Conservation (phyloP, 179 eudicot genomes). For the Silene vulgaris region DNA sequence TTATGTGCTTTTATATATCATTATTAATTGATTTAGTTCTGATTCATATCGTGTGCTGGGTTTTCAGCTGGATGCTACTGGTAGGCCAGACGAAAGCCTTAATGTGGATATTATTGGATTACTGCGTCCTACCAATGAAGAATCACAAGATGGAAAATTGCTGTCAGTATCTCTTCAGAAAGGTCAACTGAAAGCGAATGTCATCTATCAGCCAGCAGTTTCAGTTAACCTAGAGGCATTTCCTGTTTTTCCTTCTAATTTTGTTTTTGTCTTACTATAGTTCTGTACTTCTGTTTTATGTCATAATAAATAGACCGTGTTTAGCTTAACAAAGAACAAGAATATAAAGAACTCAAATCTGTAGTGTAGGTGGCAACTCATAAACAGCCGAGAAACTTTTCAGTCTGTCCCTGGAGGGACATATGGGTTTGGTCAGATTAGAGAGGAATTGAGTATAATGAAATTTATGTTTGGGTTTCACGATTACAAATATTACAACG, state of each 20-base stretch:
- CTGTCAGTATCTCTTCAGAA: conserved; percentile 83
- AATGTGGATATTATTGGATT: conserved; percentile 61
- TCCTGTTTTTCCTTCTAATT: conserved; percentile 15
- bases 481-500: background rate
- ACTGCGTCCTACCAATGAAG: conserved; percentile 50
- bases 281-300: conserved; percentile 13
- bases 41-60: conserved; percentile 18
- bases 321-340: background rate
- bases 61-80: conserved; percentile 85
- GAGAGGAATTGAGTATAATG: background rate
- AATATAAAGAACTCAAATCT: background rate
- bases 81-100: conserved; percentile 96
- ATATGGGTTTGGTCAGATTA: background rate
- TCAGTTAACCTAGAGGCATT: conserved; percentile 78
- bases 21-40: conserved; percentile 11
- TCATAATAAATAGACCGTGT: background rate
- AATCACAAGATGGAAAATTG: conserved; percentile 47
- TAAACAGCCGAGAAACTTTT: background rate
- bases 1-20: background rate
- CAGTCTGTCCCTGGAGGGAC: background rate
- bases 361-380: background rate
- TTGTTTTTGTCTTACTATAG: background rate
- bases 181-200: conserved; percentile 79
- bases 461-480: background rate
- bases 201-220: conserved; percentile 62